Base-by-base conservation (phyloP, 345 rosid species). In the Excoecaria cochinchinensis region DNA sequence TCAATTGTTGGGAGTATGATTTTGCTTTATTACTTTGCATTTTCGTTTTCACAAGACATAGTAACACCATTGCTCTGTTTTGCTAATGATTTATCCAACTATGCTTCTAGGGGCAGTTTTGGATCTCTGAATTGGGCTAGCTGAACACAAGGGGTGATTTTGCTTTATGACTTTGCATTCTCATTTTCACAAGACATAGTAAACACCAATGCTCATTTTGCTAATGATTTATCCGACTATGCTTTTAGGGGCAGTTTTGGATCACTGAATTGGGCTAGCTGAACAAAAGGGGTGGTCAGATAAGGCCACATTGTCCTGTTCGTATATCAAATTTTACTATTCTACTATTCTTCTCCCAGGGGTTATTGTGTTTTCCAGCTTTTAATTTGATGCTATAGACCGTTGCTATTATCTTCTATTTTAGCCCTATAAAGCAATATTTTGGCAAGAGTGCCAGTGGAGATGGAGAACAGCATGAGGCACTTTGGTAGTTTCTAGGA, bases 161-260 rank as follows among this genome's bases (percentile, higher is more conserved):
- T 71, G 22, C 55, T 46, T 65, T 50, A 50, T 60, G 15, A 76
- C 36, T 24, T 21, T 50, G 42, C 31, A 36, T 57, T 21, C 60
- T 52, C 62, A 3, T 4, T 21, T 31, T 48, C 50, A 13, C 63
- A 19, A 36, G 48, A 55, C 22, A 77, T 47, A 21, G 11, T 21
- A 56, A 31, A 31, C 47, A 25, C 48, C 17, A 61, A 24, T 47
- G 68, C 39, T 44, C 53, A 38, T 67, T 52, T 47, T 79, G 67
- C 78, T 80, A 44, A 68, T 76, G 71, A 48, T 58, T 61, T 57
- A 64, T 63, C 72, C 57, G 60, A 58, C 53, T 48, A 63, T 66
- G 72, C 44, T 76, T 76, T 53, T 76, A 76, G 84, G 84, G 82
- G 60, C 78, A 75, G 46, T 65, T 72, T 71, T 70, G 61, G 77